Evolutionary conservation across 179 eudicot genomes (phyloP).

Genomic region (Beta corolliflora): DNA sequence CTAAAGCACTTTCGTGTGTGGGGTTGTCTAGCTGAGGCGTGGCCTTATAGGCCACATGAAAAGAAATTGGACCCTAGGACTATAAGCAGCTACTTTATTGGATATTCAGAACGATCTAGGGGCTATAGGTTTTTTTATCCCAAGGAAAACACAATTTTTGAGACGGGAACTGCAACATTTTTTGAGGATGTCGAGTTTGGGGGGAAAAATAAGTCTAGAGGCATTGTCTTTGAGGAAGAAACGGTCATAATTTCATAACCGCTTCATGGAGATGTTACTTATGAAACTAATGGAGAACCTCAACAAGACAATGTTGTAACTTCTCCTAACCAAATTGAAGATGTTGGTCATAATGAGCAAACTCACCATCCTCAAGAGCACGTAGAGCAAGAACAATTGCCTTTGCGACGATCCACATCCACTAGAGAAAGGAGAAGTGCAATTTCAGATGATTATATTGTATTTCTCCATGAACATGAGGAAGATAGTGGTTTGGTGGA

Average conservation of each 20-base stretch:
- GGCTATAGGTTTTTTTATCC: slow-evolving; percentile 1
- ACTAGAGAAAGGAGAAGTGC: too few species aligned
- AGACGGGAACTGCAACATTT: too few species aligned
- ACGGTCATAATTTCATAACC: background rate
- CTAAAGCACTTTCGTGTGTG: slow-evolving; percentile 7
- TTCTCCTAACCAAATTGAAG: background rate
- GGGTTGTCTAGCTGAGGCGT: slow-evolving; percentile 13
- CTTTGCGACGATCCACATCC: too few species aligned
- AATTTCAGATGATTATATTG: too few species aligned
- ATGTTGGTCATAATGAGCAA: too few species aligned
- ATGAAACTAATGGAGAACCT: background rate
- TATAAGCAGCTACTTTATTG: slow-evolving; percentile 13
- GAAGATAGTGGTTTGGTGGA: too few species aligned
- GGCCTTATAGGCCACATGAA: slow-evolving; percentile 22
- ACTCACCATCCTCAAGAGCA: too few species aligned
- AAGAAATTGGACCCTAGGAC: slow-evolving; percentile 14
- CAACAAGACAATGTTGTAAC: background rate
- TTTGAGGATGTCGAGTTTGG: background rate
- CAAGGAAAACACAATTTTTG: too few species aligned
- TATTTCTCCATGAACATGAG: too few species aligned
- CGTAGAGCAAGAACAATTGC: too few species aligned
- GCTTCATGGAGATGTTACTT: background rate
- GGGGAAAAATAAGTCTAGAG: background rate
- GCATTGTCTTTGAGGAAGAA: background rate
- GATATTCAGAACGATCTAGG: background rate